phyloP scores from a whole-genome alignment of 352 stramenopile species.

The Pythium insidiosum region DNA sequence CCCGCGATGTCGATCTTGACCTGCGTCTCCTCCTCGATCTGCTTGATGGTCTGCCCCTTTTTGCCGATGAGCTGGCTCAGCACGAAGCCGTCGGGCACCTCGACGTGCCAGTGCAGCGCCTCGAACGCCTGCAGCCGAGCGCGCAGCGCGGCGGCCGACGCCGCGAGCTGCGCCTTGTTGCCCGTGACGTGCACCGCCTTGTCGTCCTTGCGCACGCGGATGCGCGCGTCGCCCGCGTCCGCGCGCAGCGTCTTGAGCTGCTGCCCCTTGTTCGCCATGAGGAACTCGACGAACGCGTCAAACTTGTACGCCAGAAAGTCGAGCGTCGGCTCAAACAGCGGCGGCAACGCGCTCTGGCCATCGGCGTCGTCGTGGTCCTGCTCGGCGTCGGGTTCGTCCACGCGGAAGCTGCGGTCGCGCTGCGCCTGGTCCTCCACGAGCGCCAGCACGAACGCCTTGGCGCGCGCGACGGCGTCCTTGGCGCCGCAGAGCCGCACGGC shows the following conservation, averaged over 20 bases:
- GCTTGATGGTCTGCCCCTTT: conserved; percentile 72
- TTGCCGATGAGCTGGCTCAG: conserved; percentile 79
- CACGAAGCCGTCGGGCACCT: conserved; percentile 47
- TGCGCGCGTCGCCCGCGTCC: conserved; percentile 43
- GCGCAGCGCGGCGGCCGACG: conserved; percentile 53
- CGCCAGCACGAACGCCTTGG: conserved; percentile 48
- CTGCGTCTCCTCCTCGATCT: conserved; percentile 45
- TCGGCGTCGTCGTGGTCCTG: conserved; percentile 25
- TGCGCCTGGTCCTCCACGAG: conserved; percentile 59
- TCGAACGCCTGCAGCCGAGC: conserved; percentile 50
- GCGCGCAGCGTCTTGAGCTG: conserved; percentile 56
- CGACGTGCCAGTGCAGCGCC: conserved; percentile 42
- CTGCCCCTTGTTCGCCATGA: conserved; percentile 69
- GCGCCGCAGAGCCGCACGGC: conserved; percentile 52
- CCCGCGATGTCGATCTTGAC: conserved; percentile 66
- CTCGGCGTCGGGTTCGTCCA: too few relatives aligned
- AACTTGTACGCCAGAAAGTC: conserved; percentile 57
- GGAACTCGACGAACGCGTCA: conserved; percentile 68
- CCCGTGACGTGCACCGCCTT: conserved; percentile 50
- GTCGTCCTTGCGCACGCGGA: conserved; percentile 68
- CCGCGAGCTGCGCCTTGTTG: conserved; percentile 55
- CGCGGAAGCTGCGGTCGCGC: conserved; percentile 42
- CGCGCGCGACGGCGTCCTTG: conserved; percentile 41
- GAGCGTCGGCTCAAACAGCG: conserved; percentile 26
- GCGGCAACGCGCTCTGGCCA: too few relatives aligned